Evolutionary conservation across 257 asterid species (phyloP), one percentile per base, ranked within the genome.

Genomic region (Primulina huaijiensis): DNA sequence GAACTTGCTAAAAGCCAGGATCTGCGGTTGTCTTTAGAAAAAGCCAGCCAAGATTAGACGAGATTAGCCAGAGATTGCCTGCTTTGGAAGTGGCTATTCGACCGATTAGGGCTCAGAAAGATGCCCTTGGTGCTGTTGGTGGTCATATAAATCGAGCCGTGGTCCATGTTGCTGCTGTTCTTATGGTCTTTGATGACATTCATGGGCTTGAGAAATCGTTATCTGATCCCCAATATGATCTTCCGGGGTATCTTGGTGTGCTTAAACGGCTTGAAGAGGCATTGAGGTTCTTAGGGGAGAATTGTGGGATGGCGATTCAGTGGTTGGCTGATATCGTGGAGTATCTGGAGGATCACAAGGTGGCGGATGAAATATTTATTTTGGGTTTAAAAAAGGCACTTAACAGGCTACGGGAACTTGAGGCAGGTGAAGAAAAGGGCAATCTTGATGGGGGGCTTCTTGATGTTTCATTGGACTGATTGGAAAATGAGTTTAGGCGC

Each of bases 301-400:
- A 84, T 77, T 88, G 91, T 68, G 92, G 87, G 70, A 84, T 90
- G 88, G 96, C 95, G 3, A 89, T 89, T 69, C 95, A 90, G 23
- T 93, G 97, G 97, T 62, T 93, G 80, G 88, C 80, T 14, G 99
- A 90, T 77, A 89, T 90, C n/a, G 96, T 89, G 12, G 89, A 90
- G 80, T 89, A 85, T 76, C 77, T 90, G 74, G 96, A 89, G 84
- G 97, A 90, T 74, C 89, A 93, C 74, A 82, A 75, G 60, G 94
- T 87, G 71, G 96, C 97, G 0, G 96, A 90, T 69, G 88, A 77
- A 2, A 72, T 79, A 81, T 90, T 80, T 65, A 82, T 87, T 71
- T 81, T 83, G 31, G 84, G 83, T 78, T 72, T 90, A 68, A 92
- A 87, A 79, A 82, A 81, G 75, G 86, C 87, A 0, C 65, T 90